A percentile compares a stretch with the other conserved stretches of the same genome.
These are phyloP conservation scores for Kitagawia praeruptora DNA, from an alignment of 129 eudicot genomes.

Conservation along the genomic window DNA sequence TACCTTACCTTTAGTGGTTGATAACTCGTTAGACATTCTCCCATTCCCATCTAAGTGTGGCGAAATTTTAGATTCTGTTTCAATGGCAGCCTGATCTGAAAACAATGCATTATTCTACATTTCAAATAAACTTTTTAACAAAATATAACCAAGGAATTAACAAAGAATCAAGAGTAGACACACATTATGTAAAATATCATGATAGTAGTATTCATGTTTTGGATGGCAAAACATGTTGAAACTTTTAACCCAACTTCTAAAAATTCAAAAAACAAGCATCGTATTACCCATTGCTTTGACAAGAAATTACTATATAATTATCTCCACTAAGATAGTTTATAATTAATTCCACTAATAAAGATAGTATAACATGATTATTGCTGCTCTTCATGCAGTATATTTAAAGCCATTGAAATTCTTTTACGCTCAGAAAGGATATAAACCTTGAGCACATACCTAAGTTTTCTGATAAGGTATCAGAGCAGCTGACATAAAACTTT, in stretches of 20 bases:
- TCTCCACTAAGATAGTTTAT: not conserved
- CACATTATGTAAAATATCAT: not conserved
- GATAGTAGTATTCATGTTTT: not conserved
- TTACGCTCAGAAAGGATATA: not conserved
- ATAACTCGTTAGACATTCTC: slow-evolving; percentile 65
- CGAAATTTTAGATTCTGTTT: slow-evolving; percentile 76
- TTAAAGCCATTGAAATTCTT: not conserved
- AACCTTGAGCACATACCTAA: not conserved
- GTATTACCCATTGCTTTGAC: not conserved
- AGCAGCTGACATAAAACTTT: not conserved
- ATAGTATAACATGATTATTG: not conserved
- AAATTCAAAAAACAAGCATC: not conserved
- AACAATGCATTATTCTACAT: slow-evolving; percentile 15
- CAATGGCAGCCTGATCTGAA: slow-evolving; percentile 96
- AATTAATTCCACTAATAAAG: not conserved
- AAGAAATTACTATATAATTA: not conserved
- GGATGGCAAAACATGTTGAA: not conserved
- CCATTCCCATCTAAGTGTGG: slow-evolving; percentile 81
- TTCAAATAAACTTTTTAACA: slow-evolving; percentile 12
- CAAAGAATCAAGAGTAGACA: slow-evolving; percentile 1
- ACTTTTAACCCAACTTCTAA: not conserved
- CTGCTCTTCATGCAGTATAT: not conserved
- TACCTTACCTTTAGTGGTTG: slow-evolving; percentile 76
- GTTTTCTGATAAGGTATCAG: not conserved
- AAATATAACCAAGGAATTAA: slow-evolving; percentile 1